phyloP scores from a whole-genome alignment of 2,329 filamentous ascomycete species.

The Lizonia empirigonia region DNA sequence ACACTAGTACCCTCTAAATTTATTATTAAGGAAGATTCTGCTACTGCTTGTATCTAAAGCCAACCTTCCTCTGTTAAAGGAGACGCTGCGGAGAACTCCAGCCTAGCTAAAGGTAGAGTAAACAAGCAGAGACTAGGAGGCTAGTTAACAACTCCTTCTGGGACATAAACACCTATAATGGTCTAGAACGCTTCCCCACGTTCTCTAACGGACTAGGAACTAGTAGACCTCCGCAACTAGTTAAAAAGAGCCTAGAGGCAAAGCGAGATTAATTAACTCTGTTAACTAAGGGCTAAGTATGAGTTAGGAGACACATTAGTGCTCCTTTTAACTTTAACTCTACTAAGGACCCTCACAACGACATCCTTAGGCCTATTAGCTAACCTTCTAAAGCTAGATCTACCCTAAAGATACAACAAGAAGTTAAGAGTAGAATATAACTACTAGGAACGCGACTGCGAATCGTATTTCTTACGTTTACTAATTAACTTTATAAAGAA shows the following conservation, averaged over 20 bases:
- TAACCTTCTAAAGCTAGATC: no score
- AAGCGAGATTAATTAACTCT: no score
- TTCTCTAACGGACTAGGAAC: neutral
- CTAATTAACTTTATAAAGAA: neutral
- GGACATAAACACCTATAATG: neutral
- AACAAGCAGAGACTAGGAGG: neutral
- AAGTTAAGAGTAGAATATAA: no score
- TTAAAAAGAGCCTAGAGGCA: neutral
- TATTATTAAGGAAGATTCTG: no score
- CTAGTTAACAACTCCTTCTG: neutral
- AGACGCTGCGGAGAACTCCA: neutral
- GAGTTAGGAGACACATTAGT: no score
- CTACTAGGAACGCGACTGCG: no score
- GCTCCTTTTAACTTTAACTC: no score
- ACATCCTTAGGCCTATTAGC: no score
- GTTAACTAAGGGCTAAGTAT: no score
- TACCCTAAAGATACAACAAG: no score
- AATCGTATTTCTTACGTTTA: no score
- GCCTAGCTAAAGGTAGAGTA: neutral
- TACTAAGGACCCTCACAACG: no score
- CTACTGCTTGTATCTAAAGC: neutral
- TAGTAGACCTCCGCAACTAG: neutral
- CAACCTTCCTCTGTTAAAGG: neutral
- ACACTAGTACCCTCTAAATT: neutral
- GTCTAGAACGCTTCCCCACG: neutral